phyloP scores from a whole-genome alignment of 768 basidiomycete species.

The Lyophyllum semitale region DNA sequence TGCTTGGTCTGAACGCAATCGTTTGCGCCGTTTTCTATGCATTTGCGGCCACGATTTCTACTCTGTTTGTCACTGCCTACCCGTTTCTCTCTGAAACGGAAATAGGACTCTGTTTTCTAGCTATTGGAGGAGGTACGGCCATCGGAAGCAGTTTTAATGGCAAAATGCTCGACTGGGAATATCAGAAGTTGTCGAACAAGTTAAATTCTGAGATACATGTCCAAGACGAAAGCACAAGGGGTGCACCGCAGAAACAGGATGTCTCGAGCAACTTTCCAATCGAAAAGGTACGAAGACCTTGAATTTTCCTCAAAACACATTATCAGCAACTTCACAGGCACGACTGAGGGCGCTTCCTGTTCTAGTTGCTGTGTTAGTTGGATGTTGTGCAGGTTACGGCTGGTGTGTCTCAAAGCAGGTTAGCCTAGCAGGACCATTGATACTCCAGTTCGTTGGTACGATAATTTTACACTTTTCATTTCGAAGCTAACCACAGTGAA shows the following conservation, averaged over 20 bases:
- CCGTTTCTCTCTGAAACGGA: constrained; percentile 60
- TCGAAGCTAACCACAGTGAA: constrained; percentile 22
- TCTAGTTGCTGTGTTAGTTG: constrained; percentile 38
- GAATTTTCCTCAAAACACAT: not conserved
- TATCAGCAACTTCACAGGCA: constrained; percentile 28
- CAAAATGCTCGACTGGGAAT: constrained; percentile 67
- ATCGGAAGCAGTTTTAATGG: constrained; percentile 63
- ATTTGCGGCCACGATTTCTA: constrained; percentile 61
- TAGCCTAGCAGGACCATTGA: constrained; percentile 52
- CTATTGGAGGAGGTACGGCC: constrained; percentile 72
- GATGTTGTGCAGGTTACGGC: constrained; percentile 54
- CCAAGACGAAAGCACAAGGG: constrained; percentile 16
- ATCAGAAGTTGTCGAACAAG: constrained; percentile 40
- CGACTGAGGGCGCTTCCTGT: constrained; percentile 50
- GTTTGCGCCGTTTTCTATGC: constrained; percentile 60
- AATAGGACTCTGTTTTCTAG: constrained; percentile 78
- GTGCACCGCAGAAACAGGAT: constrained; percentile 10
- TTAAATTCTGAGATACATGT: constrained; percentile 24
- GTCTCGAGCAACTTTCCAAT: constrained; percentile 52
- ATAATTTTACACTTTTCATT: not conserved
- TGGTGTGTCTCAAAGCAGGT: constrained; percentile 57
- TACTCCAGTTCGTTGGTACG: constrained; percentile 43
- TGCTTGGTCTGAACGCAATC: constrained; percentile 53
- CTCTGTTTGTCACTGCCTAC: constrained; percentile 60
- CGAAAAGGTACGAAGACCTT: constrained; percentile 42